A percentile compares a stretch with the other conserved stretches of the same genome.
Evolutionary conservation across 805 yeast species (phyloP).

Genomic region (Metschnikowia henanensis): DNA sequence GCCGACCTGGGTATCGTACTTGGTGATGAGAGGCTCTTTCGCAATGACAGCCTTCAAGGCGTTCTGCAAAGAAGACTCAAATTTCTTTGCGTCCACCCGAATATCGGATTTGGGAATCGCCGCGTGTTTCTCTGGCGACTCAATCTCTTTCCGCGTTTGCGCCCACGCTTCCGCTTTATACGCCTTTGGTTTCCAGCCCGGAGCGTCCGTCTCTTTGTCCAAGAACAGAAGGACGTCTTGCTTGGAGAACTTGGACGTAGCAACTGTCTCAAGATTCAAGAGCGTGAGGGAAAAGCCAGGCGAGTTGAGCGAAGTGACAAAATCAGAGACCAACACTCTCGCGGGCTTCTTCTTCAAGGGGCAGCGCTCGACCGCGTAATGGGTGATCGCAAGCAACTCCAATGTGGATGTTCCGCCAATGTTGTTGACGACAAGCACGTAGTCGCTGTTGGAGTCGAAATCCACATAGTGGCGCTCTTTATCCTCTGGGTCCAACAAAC

Average conservation of each 20-base stretch:
- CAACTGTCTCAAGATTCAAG: slow-evolving; percentile 57
- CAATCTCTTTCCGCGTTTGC: slow-evolving; percentile 22
- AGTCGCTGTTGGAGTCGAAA: slow-evolving; percentile 63
- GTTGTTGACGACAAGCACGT: slow-evolving; percentile 73
- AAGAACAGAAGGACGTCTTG: slow-evolving; percentile 48
- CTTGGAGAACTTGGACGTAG: slow-evolving; percentile 12
- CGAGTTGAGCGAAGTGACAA: slow-evolving; percentile 87
- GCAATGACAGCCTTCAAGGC: slow-evolving; percentile 30
- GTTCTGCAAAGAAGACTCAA: slow-evolving; percentile 52
- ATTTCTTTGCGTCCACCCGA: slow-evolving; percentile 40
- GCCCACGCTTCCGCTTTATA: slow-evolving; percentile 32
- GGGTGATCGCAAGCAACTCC: slow-evolving; percentile 72
- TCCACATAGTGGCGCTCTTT: slow-evolving; percentile 79
- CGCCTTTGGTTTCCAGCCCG: slow-evolving; percentile 71
- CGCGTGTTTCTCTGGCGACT: slow-evolving; percentile 27
- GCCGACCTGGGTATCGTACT: slow-evolving; percentile 86
- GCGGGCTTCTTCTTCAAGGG: slow-evolving; percentile 59
- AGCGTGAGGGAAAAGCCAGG: slow-evolving; percentile 90
- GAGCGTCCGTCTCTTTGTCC: slow-evolving; percentile 74
- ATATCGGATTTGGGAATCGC: slow-evolving; percentile 27
- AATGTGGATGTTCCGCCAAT: slow-evolving; percentile 87
- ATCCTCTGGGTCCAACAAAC: slow-evolving; percentile 62
- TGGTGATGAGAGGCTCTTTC: slow-evolving; percentile 77
- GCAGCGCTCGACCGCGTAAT: slow-evolving; percentile 54
- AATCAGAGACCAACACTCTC: slow-evolving; percentile 71